These are phyloP conservation scores for Backusella luteola DNA, from an alignment of 192 early-diverging fungal genomes.

Conservation along the genomic window DNA sequence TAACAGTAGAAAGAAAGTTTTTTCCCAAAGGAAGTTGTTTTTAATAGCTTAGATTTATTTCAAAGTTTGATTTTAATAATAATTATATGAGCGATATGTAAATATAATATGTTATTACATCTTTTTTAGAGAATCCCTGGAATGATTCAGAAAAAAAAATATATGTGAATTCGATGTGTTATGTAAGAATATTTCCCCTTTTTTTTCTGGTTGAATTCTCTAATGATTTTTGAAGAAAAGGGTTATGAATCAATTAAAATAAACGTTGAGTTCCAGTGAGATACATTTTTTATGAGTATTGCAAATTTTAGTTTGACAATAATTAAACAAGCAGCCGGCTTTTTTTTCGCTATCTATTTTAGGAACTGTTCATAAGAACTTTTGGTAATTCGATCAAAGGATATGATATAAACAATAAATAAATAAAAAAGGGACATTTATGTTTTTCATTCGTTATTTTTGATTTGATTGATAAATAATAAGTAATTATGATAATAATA, in stretches of 20 bases:
- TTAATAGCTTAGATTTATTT: neutral
- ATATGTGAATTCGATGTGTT: neutral
- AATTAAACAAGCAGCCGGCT: neutral
- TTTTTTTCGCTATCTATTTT: neutral
- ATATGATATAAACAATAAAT: neutral
- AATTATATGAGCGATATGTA: neutral
- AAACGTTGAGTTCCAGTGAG: neutral
- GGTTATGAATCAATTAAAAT: neutral
- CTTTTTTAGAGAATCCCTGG: neutral
- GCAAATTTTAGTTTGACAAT: neutral
- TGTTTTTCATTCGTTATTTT: neutral
- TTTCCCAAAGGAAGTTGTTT: neutral
- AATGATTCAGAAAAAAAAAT: neutral
- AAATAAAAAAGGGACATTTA: conserved; percentile 5
- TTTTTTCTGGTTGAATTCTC: neutral
- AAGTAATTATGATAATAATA: neutral
- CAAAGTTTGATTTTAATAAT: too few relatives aligned
- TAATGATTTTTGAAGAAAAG: neutral
- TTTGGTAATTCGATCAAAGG: neutral
- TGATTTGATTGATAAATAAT: neutral
- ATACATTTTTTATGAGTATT: neutral
- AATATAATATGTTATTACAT: neutral
- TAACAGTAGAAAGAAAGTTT: neutral
- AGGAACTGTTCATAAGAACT: neutral
- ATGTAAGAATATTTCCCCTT: neutral